These are phyloP conservation scores for Starmerella apicola DNA, from an alignment of 805 yeast species.

Conservation along the genomic window DNA sequence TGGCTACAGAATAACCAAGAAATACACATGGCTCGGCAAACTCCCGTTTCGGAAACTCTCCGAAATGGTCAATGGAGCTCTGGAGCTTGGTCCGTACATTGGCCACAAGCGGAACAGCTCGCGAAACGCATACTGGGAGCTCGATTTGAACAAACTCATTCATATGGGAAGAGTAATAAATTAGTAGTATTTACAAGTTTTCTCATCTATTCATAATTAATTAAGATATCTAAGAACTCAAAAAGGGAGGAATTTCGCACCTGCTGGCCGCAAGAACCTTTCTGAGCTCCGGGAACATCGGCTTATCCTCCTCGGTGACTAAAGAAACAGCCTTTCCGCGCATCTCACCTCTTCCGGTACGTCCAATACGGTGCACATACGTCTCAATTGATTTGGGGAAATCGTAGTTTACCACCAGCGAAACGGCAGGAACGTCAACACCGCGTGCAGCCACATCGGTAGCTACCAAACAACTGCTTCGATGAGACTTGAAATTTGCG, in stretches of 20 bases:
- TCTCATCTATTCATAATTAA: neutral
- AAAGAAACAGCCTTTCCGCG: slow-evolving; percentile 67
- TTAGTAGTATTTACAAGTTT: no score
- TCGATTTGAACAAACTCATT: neutral
- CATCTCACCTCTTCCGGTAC: slow-evolving; percentile 93
- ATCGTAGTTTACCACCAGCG: slow-evolving; percentile 76
- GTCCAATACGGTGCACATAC: slow-evolving; percentile 84
- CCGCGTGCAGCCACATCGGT: slow-evolving; percentile 97
- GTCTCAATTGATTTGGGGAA: slow-evolving; percentile 69
- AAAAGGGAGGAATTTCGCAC: slow-evolving; percentile 1
- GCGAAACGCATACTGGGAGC: no score
- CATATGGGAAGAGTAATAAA: neutral
- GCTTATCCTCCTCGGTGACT: slow-evolving; percentile 24
- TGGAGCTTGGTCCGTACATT: no score
- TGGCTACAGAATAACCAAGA: no score
- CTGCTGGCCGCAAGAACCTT: slow-evolving; percentile 7
- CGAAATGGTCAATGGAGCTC: no score
- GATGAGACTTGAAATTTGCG: slow-evolving; percentile 41
- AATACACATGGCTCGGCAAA: no score
- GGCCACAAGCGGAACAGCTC: no score
- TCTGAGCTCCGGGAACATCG: slow-evolving; percentile 14
- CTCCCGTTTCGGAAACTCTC: no score
- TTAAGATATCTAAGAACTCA: neutral
- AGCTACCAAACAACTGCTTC: slow-evolving; percentile 59
- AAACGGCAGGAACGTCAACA: slow-evolving; percentile 77